phyloP scores from a whole-genome alignment of 768 basidiomycete species.

The Nevesoporus exiguus region DNA sequence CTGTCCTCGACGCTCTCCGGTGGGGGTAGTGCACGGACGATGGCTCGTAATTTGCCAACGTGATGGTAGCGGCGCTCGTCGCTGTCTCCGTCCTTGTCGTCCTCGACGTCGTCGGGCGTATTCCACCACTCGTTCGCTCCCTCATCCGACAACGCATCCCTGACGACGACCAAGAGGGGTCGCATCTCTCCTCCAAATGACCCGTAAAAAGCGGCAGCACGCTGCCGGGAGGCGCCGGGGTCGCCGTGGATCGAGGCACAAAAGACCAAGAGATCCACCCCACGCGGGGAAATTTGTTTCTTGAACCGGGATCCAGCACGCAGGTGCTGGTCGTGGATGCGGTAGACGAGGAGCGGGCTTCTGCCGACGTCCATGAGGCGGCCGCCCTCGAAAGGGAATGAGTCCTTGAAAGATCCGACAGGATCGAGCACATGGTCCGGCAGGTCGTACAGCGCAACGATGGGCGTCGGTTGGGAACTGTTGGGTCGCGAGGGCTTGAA shows the following conservation, averaged over 20 bases:
- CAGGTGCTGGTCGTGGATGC: slow-evolving; percentile 21
- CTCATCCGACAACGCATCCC: slow-evolving; percentile 19
- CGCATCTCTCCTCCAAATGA: slow-evolving; percentile 28
- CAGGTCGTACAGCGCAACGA: slow-evolving; percentile 24
- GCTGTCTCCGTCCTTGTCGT: background rate
- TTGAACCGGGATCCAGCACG: slow-evolving; percentile 23
- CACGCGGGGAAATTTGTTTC: slow-evolving; percentile 21
- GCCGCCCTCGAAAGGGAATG: slow-evolving; percentile 18
- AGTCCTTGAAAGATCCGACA: slow-evolving; percentile 9
- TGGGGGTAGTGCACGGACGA: slow-evolving; percentile 24
- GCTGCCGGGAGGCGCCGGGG: slow-evolving; percentile 4
- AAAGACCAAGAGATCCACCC: slow-evolving; percentile 26
- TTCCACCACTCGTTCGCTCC: slow-evolving; percentile 23
- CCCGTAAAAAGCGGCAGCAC: slow-evolving; percentile 14
- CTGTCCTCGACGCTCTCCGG: background rate
- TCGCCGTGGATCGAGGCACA: slow-evolving; percentile 14
- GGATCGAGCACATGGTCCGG: slow-evolving; percentile 5
- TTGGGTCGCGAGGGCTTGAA: slow-evolving; percentile 9
- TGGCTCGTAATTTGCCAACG: slow-evolving; percentile 11
- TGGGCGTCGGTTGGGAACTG: slow-evolving; percentile 10
- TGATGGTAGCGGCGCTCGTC: background rate
- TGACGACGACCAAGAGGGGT: slow-evolving; percentile 24
- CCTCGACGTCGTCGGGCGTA: slow-evolving; percentile 4
- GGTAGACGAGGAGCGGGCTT: slow-evolving; percentile 17
- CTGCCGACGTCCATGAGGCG: slow-evolving; percentile 20